Evolutionary conservation across 148 eudicot genomes (phyloP).

Genomic region (Nyssa sinensis): DNA sequence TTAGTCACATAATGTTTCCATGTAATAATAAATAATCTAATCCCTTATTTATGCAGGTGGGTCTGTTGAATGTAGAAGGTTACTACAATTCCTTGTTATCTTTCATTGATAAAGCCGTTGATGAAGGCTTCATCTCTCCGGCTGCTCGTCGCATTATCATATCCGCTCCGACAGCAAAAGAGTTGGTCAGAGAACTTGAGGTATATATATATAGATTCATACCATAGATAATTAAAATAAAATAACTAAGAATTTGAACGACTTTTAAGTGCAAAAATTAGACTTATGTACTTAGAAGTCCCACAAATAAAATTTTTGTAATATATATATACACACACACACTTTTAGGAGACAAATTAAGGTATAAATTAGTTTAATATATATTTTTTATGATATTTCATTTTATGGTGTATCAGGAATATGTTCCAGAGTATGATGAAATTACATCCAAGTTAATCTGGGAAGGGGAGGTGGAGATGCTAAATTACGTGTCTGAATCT

Average conservation of each 20-base stretch:
- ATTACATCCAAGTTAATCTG: conserved; percentile 66
- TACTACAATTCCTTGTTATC: conserved; percentile 83
- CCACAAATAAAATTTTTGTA: too few relatives aligned
- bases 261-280: background rate
- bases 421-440: conserved; percentile 79
- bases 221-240: background rate
- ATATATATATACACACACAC: too few relatives aligned
- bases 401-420: conserved; percentile 46
- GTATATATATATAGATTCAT: conserved; percentile 33
- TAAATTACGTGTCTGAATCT: conserved; percentile 46
- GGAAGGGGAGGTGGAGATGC: conserved; percentile 76
- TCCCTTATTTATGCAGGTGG: conserved; percentile 55
- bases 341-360: too few relatives aligned
- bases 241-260: background rate
- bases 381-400: too few relatives aligned
- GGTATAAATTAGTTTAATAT: too few relatives aligned
- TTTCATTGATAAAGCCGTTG: conserved; percentile 94
- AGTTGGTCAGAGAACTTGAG: conserved; percentile 84
- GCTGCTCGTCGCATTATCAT: conserved; percentile 79
- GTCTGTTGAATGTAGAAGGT: conserved; percentile 88
- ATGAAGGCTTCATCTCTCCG: conserved; percentile 95
- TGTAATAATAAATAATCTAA: background rate
- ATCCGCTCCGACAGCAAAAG: conserved; percentile 86
- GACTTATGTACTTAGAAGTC: background rate
- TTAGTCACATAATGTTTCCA: conserved; percentile 9